Conservation (phyloP, 2,329 filamentous ascomycete genomes). For the Penicillium sp. region DNA sequence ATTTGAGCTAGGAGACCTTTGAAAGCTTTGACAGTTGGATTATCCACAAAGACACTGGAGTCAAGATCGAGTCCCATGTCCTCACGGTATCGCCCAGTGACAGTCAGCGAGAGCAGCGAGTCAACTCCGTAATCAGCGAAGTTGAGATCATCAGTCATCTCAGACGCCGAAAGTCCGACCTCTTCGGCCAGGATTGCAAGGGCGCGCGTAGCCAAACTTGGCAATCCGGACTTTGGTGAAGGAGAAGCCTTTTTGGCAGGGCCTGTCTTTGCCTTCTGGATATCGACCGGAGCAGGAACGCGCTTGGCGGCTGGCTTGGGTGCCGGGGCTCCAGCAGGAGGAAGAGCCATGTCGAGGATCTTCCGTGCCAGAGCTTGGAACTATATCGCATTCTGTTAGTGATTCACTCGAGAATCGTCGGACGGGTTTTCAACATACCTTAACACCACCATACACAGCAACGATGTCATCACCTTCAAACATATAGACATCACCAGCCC, state of each 20-base stretch:
- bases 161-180: constrained; percentile 50
- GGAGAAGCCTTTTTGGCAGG: constrained; percentile 20
- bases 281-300: constrained; percentile 20
- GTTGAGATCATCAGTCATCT: constrained; percentile 52
- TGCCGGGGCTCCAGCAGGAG: constrained; percentile 24
- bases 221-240: constrained; percentile 24
- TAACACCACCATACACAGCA: constrained; percentile 44
- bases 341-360: constrained; percentile 37
- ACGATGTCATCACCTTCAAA: constrained; percentile 52
- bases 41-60: constrained; percentile 53
- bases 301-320: constrained; percentile 20
- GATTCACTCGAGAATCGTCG: neutral
- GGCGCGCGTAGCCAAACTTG: constrained; percentile 28
- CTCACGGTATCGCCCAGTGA: constrained; percentile 55
- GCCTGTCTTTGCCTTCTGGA: constrained; percentile 23
- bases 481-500: constrained; percentile 53
- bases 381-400: constrained; percentile 15
- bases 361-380: constrained; percentile 38
- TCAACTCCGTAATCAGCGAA: constrained; percentile 57
- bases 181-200: constrained; percentile 37
- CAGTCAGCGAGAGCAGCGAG: constrained; percentile 53
- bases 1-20: constrained; percentile 46
- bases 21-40: constrained; percentile 52
- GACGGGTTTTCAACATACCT: constrained; percentile 20
- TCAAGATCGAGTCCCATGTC: constrained; percentile 53